Evolutionary conservation across 176 grass and related monocot genomes (phyloP).

Genomic region (Oryza longistaminata): DNA sequence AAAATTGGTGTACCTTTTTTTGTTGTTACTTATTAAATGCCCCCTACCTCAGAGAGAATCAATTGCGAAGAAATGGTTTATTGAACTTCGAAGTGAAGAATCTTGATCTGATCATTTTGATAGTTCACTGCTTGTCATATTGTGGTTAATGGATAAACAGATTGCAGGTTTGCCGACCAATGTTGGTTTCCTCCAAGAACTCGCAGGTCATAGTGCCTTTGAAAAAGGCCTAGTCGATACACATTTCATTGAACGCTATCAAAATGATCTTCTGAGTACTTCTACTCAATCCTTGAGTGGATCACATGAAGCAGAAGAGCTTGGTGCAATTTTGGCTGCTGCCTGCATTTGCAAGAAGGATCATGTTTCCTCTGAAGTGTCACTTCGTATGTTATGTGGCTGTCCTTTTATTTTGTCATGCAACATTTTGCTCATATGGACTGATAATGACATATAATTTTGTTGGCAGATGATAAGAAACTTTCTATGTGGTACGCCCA

Average conservation of each 20-base stretch:
- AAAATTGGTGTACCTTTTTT: neutral
- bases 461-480: slow-evolving; percentile 49
- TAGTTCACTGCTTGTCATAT: neutral
- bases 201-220: slow-evolving; percentile 86
- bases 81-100: slow-evolving; percentile 13
- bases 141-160: slow-evolving; percentile 53
- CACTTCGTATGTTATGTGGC: slow-evolving; percentile 59
- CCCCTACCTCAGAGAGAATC: neutral
- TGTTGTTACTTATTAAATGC: neutral
- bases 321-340: slow-evolving; percentile 71
- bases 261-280: slow-evolving; percentile 67
- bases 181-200: slow-evolving; percentile 75
- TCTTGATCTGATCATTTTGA: slow-evolving; percentile 1
- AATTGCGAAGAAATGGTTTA: neutral
- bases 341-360: slow-evolving; percentile 81
- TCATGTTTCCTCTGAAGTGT: slow-evolving; percentile 44
- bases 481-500: slow-evolving; percentile 68
- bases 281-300: slow-evolving; percentile 44
- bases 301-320: slow-evolving; percentile 42
- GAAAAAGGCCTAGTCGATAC: slow-evolving; percentile 80
- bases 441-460: slow-evolving; percentile 16
- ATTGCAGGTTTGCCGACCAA: slow-evolving; percentile 95
- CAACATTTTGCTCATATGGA: slow-evolving; percentile 2
- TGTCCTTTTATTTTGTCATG: slow-evolving; percentile 3
- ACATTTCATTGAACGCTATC: slow-evolving; percentile 85